Conservation (phyloP, 179 eudicot genomes). For the Heliamphora pulchella region DNA sequence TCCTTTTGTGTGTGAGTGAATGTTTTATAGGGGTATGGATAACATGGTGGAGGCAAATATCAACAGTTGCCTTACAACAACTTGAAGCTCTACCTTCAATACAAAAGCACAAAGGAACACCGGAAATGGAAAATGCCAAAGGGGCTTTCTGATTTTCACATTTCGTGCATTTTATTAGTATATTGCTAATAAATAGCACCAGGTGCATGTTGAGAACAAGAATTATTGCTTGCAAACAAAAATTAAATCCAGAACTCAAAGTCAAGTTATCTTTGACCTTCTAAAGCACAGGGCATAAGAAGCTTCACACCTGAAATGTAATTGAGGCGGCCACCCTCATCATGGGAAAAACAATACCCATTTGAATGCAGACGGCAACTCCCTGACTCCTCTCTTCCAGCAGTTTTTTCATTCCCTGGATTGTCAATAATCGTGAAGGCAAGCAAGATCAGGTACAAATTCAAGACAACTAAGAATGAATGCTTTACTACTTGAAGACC, state of each 20-base stretch:
- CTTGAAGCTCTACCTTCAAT: no score
- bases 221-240: not conserved
- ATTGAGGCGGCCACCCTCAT: constrained; percentile 40
- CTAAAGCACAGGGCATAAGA: not conserved
- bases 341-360: constrained; percentile 32
- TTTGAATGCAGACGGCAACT: constrained; percentile 29
- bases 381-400: constrained; percentile 27
- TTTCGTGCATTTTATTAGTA: no score
- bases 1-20: no score
- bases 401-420: constrained; percentile 32
- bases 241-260: not conserved
- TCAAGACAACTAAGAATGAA: constrained; percentile 9
- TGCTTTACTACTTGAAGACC: constrained; percentile 28
- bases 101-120: no score
- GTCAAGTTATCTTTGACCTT: not conserved
- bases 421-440: constrained; percentile 14
- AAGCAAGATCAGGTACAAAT: constrained; percentile 9
- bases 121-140: no score
- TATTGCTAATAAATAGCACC: no score
- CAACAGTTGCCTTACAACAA: no score
- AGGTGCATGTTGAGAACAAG: no score
- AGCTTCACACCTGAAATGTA: constrained; percentile 35
- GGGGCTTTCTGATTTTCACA: no score
- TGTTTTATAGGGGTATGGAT: no score
- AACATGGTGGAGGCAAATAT: no score